Percentiles rank a stretch among this genome's conserved stretches.
phyloP scores from a whole-genome alignment of 371 early-diverging fungal genomes.

The Mucor mucedo region DNA sequence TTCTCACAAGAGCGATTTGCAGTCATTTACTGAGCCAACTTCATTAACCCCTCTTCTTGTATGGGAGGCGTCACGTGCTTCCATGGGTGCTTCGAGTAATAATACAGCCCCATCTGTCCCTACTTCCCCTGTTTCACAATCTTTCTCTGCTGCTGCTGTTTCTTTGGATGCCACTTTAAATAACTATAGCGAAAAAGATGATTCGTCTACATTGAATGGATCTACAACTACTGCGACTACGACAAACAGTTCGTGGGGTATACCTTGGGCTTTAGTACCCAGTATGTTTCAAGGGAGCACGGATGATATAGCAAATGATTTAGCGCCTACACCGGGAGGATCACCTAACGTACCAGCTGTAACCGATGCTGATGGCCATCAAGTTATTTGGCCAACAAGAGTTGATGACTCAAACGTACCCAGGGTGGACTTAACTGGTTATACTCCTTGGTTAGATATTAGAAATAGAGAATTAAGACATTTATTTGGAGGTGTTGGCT shows the following conservation, averaged over 20 bases:
- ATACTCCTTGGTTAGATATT: constrained; percentile 35
- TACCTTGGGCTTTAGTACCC: constrained; percentile 55
- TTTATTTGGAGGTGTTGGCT: constrained; percentile 47
- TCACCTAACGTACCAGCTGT: constrained; percentile 20
- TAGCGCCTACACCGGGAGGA: constrained; percentile 17
- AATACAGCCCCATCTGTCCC: constrained; percentile 30
- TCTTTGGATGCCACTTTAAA: constrained; percentile 14
- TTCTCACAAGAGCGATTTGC: constrained; percentile 32
- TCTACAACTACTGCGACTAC: constrained; percentile 1
- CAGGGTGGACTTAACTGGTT: constrained; percentile 40
- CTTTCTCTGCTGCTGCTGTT: constrained; percentile 26
- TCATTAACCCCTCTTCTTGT: constrained; percentile 48
- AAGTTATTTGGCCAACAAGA: constrained; percentile 48
- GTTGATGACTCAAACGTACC: constrained; percentile 35
- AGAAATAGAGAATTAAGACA: constrained; percentile 45
- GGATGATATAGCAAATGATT: constrained; percentile 14
- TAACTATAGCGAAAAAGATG: constrained; percentile 6
- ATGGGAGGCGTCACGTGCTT: constrained; percentile 44
- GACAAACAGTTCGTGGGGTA: constrained; percentile 35
- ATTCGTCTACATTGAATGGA: not conserved
- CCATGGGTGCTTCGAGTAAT: constrained; percentile 17
- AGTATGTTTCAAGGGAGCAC: constrained; percentile 35
- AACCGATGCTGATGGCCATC: constrained; percentile 39
- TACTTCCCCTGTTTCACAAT: constrained; percentile 30
- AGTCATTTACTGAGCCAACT: constrained; percentile 40